A percentile compares a stretch with the other conserved stretches of the same genome.
phyloP scores from a whole-genome alignment of 306 rosid genomes.

The Lathyrus sativus region DNA sequence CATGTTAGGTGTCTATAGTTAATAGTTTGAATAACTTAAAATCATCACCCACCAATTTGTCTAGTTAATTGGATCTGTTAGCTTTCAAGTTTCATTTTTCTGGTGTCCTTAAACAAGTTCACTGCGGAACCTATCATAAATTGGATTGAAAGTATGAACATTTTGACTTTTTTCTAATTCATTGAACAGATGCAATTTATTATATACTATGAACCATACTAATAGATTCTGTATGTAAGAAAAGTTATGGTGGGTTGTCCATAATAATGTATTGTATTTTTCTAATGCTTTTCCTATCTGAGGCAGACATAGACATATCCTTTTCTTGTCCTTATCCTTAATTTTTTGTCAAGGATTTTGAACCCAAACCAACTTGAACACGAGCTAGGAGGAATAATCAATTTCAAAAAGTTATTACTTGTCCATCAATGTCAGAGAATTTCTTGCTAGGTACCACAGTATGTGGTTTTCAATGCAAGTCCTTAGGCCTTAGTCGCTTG shows the following conservation, averaged over 20 bases:
- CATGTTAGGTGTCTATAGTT: constrained; percentile 20
- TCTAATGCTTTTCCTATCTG: constrained; percentile 23
- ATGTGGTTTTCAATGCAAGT: constrained; percentile 30
- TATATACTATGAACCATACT: neutral
- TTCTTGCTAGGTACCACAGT: constrained; percentile 39
- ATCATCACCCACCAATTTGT: constrained; percentile 37
- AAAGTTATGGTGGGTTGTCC: constrained; percentile 35
- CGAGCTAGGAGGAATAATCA: constrained; percentile 25
- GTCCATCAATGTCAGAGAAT: constrained; percentile 47
- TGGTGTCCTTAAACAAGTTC: neutral
- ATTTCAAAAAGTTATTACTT: constrained; percentile 43
- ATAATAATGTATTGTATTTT: constrained; percentile 29
- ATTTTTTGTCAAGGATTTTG: constrained; percentile 35
- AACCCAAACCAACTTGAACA: constrained; percentile 38
- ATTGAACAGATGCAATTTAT: constrained; percentile 10
- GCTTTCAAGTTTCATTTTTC: no score
- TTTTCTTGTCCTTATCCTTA: constrained; percentile 33
- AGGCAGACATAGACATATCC: constrained; percentile 31
- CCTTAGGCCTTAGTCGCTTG: constrained; percentile 35
- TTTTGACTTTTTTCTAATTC: neutral
- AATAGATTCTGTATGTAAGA: constrained; percentile 24
- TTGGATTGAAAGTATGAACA: neutral
- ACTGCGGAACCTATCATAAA: neutral
- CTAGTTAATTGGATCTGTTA: constrained; percentile 24
- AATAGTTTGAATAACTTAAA: constrained; percentile 29